Evolutionary conservation across 257 asterid species (phyloP).

Genomic region (Petunia axillaris): DNA sequence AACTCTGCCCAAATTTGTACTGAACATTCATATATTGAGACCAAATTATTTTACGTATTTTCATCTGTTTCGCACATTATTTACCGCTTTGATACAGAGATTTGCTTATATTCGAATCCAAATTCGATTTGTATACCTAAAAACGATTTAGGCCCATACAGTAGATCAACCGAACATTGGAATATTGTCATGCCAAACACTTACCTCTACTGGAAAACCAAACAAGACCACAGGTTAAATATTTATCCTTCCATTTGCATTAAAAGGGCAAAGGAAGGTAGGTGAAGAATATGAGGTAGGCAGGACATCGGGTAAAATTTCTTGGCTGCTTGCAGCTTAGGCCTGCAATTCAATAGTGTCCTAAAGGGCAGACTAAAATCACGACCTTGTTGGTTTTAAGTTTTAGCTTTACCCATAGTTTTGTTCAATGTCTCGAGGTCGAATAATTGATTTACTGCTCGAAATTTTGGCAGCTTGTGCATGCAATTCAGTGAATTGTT

Average conservation of each 20-base stretch:
- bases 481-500: neutral
- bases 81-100: too few relatives aligned
- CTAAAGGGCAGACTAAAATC: neutral
- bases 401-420: neutral
- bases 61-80: too few relatives aligned
- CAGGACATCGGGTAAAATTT: neutral
- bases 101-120: too few relatives aligned
- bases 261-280: neutral
- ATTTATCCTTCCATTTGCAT: neutral
- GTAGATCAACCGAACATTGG: too few relatives aligned
- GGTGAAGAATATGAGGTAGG: neutral
- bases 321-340: neutral
- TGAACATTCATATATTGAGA: too few relatives aligned
- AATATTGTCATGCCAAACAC: too few relatives aligned
- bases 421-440: neutral
- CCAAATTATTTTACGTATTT: too few relatives aligned
- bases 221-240: too few relatives aligned
- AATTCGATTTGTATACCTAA: too few relatives aligned
- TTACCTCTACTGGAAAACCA: neutral
- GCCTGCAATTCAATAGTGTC: neutral
- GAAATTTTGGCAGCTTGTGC: neutral
- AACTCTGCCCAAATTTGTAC: too few relatives aligned
- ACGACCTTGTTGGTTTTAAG: neutral
- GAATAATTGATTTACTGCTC: neutral
- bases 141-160: too few relatives aligned